Conservation (phyloP, 202 grass and related monocot species). For the Sporobolus alterniflorus region DNA sequence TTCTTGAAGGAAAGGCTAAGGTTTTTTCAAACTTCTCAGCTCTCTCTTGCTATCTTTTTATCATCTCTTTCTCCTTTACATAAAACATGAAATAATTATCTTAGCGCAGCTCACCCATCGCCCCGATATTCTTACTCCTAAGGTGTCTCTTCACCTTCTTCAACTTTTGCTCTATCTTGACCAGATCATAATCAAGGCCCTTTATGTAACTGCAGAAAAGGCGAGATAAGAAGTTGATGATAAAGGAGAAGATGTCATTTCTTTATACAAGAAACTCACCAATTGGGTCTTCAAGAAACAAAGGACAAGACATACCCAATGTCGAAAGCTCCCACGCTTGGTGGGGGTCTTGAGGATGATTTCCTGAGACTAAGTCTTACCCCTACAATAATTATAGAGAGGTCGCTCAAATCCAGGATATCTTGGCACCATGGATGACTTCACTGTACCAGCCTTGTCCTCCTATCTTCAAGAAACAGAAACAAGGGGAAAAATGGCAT, state of each 20-base stretch:
- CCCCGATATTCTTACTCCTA: conserved; percentile 80
- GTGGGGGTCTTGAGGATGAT: no score
- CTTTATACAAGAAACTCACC: not conserved
- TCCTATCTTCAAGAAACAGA: not conserved
- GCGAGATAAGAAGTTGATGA: conserved; percentile 1
- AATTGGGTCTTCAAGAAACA: not conserved
- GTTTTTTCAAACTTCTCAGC: conserved; percentile 66
- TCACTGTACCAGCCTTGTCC: no score
- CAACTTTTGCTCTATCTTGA: conserved; percentile 64
- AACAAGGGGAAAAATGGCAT: not conserved
- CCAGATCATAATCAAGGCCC: conserved; percentile 57
- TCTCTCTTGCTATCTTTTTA: conserved; percentile 62
- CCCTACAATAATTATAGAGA: no score
- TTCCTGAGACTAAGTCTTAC: no score
- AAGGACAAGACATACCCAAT: no score
- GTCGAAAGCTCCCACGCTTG: no score
- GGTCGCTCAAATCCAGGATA: no score
- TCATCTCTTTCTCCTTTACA: conserved; percentile 62
- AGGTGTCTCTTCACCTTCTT: conserved; percentile 80
- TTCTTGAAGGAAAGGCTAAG: conserved; percentile 89
- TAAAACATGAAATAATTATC: conserved; percentile 75
- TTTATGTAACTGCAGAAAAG: conserved; percentile 84
- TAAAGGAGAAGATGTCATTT: not conserved
- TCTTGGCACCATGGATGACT: no score
- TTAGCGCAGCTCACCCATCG: conserved; percentile 74